Conservation (phyloP, 1,284 basidiomycete genomes). For the Ceratobasidium sp. region DNA sequence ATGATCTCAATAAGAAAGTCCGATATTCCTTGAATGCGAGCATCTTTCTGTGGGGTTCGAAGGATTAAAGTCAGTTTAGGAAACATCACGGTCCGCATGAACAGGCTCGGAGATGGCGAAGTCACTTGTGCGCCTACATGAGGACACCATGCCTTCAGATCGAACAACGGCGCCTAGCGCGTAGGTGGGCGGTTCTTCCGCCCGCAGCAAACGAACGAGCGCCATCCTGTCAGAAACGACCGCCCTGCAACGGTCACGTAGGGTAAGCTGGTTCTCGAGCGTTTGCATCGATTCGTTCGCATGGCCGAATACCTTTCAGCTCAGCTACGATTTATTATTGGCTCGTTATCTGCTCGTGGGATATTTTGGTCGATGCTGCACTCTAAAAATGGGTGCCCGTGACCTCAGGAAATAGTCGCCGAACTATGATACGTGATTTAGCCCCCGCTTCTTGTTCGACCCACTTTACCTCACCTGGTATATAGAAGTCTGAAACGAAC, state of each 20-base stretch:
- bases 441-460: constrained; percentile 11
- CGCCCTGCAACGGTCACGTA: not conserved
- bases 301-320: too few species aligned
- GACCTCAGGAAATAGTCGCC: not conserved
- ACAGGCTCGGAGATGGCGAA: not conserved
- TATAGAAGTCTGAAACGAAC: not conserved
- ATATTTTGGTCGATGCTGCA: not conserved
- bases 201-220: constrained; percentile 25
- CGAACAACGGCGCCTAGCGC: constrained; percentile 6
- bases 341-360: not conserved
- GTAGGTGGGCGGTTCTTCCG: constrained; percentile 18
- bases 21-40: constrained; percentile 4
- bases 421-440: not conserved
- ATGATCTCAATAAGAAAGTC: constrained; percentile 23
- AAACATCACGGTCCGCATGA: not conserved
- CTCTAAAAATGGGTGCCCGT: too few species aligned
- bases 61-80: not conserved
- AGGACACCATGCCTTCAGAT: not conserved
- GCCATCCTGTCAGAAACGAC: not conserved
- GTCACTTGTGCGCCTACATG: not conserved
- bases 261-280: constrained; percentile 2
- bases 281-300: too few species aligned
- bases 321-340: too few species aligned
- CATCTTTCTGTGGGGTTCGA: not conserved
- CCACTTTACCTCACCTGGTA: not conserved